Base-by-base conservation (phyloP, 495 filamentous ascomycete genomes). In the Penicillium ochrochloron region DNA sequence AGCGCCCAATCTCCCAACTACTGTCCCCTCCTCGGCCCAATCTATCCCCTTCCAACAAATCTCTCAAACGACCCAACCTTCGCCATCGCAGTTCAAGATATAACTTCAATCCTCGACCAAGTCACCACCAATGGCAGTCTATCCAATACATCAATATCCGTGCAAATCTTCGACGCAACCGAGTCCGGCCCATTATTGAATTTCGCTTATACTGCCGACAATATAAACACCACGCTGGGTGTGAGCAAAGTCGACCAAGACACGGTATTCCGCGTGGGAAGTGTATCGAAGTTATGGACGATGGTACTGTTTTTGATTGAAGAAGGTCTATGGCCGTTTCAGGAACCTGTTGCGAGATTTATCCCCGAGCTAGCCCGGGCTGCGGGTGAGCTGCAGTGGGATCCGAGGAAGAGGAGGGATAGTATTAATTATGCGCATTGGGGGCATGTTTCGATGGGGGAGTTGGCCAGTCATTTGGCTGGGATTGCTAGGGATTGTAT, bases 381-480 rank as follows among this genome's bases (percentile, higher is more conserved):
- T n/a, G 59, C 46, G 15, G 27, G 27, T 7, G 34, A 62, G 5
- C 50, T 65, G 33, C 10, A 7, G 9, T 29, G 39, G 23, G 59
- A 65, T 56, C 70, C 0, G 17, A 55, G 27, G 48, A 66, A 19
- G 6, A 41, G 27, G 34, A 50, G 21, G 2, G 74, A 86, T 66
- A 75, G 72, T 9, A 72, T 74, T 42, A 67, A 75, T 48, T 59
- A 63, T 35, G 74, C 85, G 34, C 71, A 74, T 17, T 89, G 86
- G 86, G 73, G 80, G 23, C 78, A 83, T 25, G 74, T 87, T 34
- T 88, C 85, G 0, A 72, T 88, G 15, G 81, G 82, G 3, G 74
- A 79, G 11, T 65, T 89, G 37, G 83, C 83, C 0, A 81, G 78
- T 60, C 85, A 88, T 57, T 65, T 83, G 54, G 75, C 84, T 12